Base-by-base conservation (phyloP, 352 stramenopile species). In the Phytophthora niederhauseri region DNA sequence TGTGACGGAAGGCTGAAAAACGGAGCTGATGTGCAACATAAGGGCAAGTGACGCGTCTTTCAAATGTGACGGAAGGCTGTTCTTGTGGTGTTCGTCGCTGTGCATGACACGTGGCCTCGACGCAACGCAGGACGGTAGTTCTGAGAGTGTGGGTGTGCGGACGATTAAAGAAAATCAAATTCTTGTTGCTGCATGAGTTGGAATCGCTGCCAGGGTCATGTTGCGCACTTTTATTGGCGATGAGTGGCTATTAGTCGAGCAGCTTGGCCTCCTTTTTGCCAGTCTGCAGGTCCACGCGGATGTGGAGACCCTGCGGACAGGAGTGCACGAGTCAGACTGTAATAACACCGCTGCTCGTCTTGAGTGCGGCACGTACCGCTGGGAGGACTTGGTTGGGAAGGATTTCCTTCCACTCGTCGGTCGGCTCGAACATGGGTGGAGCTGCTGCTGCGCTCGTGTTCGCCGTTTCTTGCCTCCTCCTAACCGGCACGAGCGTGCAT, bases 211-310 rank as follows among this genome's bases (percentile, higher is more conserved):
- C 12, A 41, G 36, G 36, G 17, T 45, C 36, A 45, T n/a, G 36
- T 31, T 30, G 8, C 20, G 46, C 11, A 26, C 6, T 15, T 24
- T 8, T 52, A 28, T 17, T 52, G 11, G 46, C 46, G n/a, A 11
- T 30, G n/a, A 20, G 6, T 49, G 17, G 15, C 15, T 45, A 26
- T 66, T 52, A 77, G 53, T 72, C 63, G 38, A 88, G 69, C 34
- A 87, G 28, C 68, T 90, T 90, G 12, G 80, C 81, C 67, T 90
- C 81, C 51, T 88, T 87, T 68, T 82, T 82, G 19, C 81, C 79
- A 0, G 79, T 89, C 53, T 81, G 64, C 19, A 89, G 50, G 54
- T 89, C 86, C 54, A 89, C 67, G 45, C 81, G 81, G 19, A 87
- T 84, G 62, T 89, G 80, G 43, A 89, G 70, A n/a, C 81, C 77